These are phyloP conservation scores for Papiliotrema flavescens DNA, from an alignment of 1,284 basidiomycete genomes.

Conservation along the genomic window DNA sequence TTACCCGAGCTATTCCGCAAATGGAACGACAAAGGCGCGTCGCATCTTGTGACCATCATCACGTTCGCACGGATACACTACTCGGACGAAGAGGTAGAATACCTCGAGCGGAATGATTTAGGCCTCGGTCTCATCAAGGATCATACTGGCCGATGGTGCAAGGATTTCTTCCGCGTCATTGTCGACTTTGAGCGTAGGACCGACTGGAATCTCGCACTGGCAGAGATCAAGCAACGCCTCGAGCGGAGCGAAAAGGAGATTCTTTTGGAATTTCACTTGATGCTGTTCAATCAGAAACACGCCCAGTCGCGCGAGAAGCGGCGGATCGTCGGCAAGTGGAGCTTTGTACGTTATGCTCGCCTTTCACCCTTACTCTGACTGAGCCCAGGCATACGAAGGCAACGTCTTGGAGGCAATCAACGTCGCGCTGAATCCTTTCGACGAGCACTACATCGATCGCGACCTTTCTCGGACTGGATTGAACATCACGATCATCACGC, in stretches of 20 bases:
- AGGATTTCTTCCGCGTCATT: slow-evolving; percentile 92
- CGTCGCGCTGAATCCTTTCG: slow-evolving; percentile 85
- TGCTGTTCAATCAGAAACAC: slow-evolving; percentile 39
- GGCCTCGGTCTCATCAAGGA: slow-evolving; percentile 66
- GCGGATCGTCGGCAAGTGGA: slow-evolving; percentile 45
- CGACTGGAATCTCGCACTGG: slow-evolving; percentile 83
- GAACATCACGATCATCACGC: slow-evolving; percentile 80
- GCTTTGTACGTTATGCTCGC: slow-evolving; percentile 36
- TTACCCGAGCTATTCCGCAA: slow-evolving; percentile 76
- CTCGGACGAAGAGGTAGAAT: slow-evolving; percentile 73
- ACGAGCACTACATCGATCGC: slow-evolving; percentile 93
- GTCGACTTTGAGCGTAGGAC: slow-evolving; percentile 84
- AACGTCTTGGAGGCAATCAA: slow-evolving; percentile 94
- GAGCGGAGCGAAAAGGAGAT: slow-evolving; percentile 86
- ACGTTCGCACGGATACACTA: slow-evolving; percentile 94
- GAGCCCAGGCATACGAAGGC: slow-evolving; percentile 81
- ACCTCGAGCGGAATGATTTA: slow-evolving; percentile 49
- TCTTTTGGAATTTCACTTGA: slow-evolving; percentile 72
- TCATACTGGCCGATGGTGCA: slow-evolving; percentile 75
- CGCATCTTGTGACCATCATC: slow-evolving; percentile 91
- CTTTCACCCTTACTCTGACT: background rate
- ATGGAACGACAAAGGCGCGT: slow-evolving; percentile 78
- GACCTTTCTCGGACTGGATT: slow-evolving; percentile 90
- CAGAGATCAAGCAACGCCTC: slow-evolving; percentile 80
- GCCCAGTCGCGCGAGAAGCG: slow-evolving; percentile 28